These are phyloP conservation scores for Physcia stellaris DNA, from an alignment of 495 filamentous ascomycete species.

Conservation along the genomic window DNA sequence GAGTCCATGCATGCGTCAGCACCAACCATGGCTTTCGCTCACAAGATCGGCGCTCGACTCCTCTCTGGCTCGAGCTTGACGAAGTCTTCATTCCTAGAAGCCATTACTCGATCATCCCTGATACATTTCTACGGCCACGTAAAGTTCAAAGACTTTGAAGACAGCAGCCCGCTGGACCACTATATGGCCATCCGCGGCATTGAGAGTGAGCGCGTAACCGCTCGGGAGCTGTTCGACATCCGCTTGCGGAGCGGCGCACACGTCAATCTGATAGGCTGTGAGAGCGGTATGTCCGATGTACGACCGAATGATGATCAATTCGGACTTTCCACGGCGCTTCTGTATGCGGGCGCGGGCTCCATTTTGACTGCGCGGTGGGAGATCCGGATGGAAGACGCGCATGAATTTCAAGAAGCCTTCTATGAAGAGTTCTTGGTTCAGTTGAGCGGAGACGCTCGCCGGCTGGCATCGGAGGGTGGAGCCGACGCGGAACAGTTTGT, in stretches of 20 bases:
- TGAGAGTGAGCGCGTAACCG: neutral
- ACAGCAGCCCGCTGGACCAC: slow-evolving; percentile 1
- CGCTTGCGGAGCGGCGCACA: neutral
- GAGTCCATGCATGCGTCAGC: neutral
- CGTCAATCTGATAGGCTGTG: slow-evolving; percentile 1
- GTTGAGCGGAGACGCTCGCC: neutral
- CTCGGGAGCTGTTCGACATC: neutral
- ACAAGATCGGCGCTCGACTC: slow-evolving; percentile 1
- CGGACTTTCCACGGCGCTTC: slow-evolving; percentile 1
- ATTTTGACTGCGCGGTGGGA: neutral
- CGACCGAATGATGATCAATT: neutral
- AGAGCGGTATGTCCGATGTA: neutral
- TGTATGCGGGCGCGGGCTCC: neutral
- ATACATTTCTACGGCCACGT: slow-evolving; percentile 2
- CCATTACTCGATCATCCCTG: neutral
- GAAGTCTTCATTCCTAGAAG: neutral
- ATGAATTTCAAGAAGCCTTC: neutral
- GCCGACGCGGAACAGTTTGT: neutral
- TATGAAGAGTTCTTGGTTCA: neutral
- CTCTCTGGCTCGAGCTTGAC: neutral
- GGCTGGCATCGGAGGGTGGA: neutral
- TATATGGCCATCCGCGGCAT: neutral
- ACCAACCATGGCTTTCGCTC: slow-evolving; percentile 1
- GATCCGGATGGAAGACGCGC: slow-evolving; percentile 1
- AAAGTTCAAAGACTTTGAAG: neutral